A percentile compares a stretch with the other conserved stretches of the same genome.
Conservation (phyloP, 2,329 filamentous ascomycete genomes). For the Dactylellina sp. region DNA sequence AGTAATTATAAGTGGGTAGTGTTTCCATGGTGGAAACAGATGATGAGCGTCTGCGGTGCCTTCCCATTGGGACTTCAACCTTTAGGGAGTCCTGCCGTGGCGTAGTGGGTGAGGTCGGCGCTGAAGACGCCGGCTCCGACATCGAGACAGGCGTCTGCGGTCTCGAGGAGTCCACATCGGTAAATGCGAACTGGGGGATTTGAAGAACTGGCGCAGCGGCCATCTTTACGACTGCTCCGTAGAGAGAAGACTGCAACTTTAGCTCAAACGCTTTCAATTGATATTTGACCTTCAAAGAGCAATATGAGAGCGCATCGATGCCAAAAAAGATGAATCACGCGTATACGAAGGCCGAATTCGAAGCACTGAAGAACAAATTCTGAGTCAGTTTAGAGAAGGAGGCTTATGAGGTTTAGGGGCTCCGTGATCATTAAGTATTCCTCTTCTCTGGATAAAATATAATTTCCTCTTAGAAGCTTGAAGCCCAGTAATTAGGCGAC, state of each 20-base stretch:
- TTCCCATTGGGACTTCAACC: conserved; percentile 28
- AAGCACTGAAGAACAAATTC: conserved; percentile 1
- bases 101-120: conserved; percentile 27
- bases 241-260: too few species aligned
- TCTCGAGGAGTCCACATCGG: conserved; percentile 51
- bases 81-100: conserved; percentile 48
- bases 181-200: conserved; percentile 46
- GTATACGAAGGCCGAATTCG: conserved; percentile 11
- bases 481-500: conserved; percentile 50
- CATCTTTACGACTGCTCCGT: conserved; percentile 24
- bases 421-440: conserved; percentile 44
- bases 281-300: too few species aligned
- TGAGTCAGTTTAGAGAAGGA: conserved; percentile 16
- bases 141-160: conserved; percentile 42
- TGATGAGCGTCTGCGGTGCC: conserved; percentile 45
- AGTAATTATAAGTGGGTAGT: conserved; percentile 47
- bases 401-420: conserved; percentile 28
- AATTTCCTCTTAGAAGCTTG: background rate
- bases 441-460: background rate
- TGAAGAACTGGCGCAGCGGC: conserved; percentile 26
- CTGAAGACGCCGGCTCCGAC: conserved; percentile 23
- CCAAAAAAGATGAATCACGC: conserved; percentile 6
- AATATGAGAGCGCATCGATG: too few species aligned
- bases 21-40: conserved; percentile 51
- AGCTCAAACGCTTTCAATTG: too few species aligned